These are phyloP conservation scores for Ilex aquifolium DNA, from an alignment of 257 asterid genomes.

Conservation along the genomic window DNA sequence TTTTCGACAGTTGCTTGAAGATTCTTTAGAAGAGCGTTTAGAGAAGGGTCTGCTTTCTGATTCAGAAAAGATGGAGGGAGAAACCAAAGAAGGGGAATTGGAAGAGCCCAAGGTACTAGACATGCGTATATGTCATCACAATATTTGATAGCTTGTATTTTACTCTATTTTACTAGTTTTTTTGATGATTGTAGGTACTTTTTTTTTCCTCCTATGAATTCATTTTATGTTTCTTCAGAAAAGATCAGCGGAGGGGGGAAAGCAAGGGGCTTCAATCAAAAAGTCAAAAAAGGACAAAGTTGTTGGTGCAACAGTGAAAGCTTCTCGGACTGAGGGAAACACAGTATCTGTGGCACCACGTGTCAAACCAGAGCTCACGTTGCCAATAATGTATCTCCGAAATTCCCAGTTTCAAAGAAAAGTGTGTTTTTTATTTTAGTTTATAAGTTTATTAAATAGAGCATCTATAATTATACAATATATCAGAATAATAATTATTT, in stretches of 20 bases:
- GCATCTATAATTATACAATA: no score
- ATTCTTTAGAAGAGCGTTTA: slow-evolving; percentile 81
- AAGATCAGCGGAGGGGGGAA: slow-evolving; percentile 67
- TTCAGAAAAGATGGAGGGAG: slow-evolving; percentile 73
- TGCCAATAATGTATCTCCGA: slow-evolving; percentile 64
- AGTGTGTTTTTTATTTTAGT: no score
- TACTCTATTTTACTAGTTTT: no score
- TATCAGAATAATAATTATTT: no score
- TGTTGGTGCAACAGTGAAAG: slow-evolving; percentile 62
- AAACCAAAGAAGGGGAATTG: slow-evolving; percentile 65
- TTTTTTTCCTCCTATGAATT: background rate
- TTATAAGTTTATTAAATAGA: no score
- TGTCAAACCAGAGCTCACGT: slow-evolving; percentile 80
- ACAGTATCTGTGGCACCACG: slow-evolving; percentile 69
- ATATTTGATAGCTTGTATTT: background rate
- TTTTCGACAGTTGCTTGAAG: slow-evolving; percentile 84
- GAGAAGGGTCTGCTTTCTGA: slow-evolving; percentile 65
- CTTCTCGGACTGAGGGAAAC: slow-evolving; percentile 63
- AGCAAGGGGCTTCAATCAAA: slow-evolving; percentile 64
- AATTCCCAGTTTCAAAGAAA: background rate
- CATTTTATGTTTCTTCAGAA: slow-evolving; percentile 39
- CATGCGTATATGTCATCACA: background rate
- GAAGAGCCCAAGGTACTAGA: slow-evolving; percentile 76
- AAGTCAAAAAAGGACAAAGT: slow-evolving; percentile 82
- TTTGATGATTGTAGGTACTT: no score